These are phyloP conservation scores for Lippia alba DNA, from an alignment of 305 asterid genomes.

Conservation along the genomic window DNA sequence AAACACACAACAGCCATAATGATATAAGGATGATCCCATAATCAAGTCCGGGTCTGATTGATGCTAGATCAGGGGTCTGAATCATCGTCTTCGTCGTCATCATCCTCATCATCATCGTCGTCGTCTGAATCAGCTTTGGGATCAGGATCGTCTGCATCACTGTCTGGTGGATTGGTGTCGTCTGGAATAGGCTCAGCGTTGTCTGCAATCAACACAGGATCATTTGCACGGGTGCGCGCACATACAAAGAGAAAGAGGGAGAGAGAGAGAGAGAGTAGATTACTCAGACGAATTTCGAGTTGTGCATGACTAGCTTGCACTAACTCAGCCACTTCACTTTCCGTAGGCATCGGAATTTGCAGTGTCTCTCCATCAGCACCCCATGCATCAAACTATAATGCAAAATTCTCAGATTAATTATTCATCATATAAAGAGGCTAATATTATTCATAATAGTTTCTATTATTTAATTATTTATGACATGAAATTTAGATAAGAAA, in stretches of 20 bases:
- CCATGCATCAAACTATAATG: conserved; percentile 72
- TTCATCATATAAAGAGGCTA: neutral
- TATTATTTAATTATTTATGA: too few relatives aligned
- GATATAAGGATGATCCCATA: too few relatives aligned
- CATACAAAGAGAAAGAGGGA: neutral
- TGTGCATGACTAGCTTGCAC: conserved; percentile 60
- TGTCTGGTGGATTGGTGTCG: too few relatives aligned
- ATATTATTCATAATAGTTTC: too few relatives aligned
- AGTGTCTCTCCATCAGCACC: conserved; percentile 80
- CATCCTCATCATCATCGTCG: too few relatives aligned
- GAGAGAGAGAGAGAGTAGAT: conserved; percentile 19
- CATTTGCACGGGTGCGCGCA: neutral
- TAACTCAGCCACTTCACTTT: conserved; percentile 62
- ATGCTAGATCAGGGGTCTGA: too few relatives aligned
- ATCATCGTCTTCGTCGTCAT: too few relatives aligned
- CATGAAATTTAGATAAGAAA: conserved; percentile 32
- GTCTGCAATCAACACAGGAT: conserved; percentile 55
- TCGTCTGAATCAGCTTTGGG: too few relatives aligned
- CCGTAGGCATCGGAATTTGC: conserved; percentile 73
- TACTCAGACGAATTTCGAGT: conserved; percentile 68
- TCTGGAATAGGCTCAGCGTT: conserved; percentile 72
- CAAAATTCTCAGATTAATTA: neutral
- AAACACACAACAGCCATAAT: too few relatives aligned
- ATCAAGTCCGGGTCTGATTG: too few relatives aligned
- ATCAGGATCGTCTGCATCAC: too few relatives aligned